Percentiles rank a stretch among this genome's conserved stretches.
These are phyloP conservation scores for Heritiera littoralis DNA, from an alignment of 345 rosid species.

Conservation along the genomic window DNA sequence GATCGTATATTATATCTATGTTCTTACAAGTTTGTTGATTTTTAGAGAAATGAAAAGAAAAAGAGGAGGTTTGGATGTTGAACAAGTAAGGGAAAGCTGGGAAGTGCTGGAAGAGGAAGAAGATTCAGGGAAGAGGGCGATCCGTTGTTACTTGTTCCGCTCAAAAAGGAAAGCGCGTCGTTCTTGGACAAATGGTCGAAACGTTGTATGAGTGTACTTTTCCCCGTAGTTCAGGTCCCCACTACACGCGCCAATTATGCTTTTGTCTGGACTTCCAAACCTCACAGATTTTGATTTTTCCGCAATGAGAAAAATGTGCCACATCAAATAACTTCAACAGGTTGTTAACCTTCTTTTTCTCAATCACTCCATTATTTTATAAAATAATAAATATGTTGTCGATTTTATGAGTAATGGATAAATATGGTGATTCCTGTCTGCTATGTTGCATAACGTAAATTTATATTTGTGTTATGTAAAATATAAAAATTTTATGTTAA, in stretches of 20 bases:
- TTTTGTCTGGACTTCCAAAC: not conserved
- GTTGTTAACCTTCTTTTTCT: not conserved
- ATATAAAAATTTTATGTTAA: too few relatives aligned
- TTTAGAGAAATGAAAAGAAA: not conserved
- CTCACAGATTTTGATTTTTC: not conserved
- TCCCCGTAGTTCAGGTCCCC: not conserved
- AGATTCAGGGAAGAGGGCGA: not conserved
- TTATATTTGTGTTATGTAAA: too few relatives aligned
- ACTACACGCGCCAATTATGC: not conserved
- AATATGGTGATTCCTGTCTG: too few relatives aligned
- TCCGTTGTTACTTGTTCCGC: slow-evolving; percentile 5
- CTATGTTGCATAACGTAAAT: too few relatives aligned
- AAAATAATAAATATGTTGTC: too few relatives aligned
- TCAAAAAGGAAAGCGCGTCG: not conserved
- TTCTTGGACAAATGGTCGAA: not conserved
- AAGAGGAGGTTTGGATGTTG: not conserved
- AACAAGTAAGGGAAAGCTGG: not conserved
- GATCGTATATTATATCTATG: not conserved
- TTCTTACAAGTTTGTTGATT: too few relatives aligned
- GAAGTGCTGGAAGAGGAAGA: not conserved
- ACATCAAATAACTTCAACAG: not conserved
- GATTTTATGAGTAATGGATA: too few relatives aligned
- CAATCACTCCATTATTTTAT: too few relatives aligned
- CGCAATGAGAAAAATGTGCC: not conserved
- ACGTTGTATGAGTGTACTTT: not conserved